A percentile compares a stretch with the other conserved stretches of the same genome.
Evolutionary conservation across 208 protist species (phyloP).

Genomic region (Leishmania tropica): DNA sequence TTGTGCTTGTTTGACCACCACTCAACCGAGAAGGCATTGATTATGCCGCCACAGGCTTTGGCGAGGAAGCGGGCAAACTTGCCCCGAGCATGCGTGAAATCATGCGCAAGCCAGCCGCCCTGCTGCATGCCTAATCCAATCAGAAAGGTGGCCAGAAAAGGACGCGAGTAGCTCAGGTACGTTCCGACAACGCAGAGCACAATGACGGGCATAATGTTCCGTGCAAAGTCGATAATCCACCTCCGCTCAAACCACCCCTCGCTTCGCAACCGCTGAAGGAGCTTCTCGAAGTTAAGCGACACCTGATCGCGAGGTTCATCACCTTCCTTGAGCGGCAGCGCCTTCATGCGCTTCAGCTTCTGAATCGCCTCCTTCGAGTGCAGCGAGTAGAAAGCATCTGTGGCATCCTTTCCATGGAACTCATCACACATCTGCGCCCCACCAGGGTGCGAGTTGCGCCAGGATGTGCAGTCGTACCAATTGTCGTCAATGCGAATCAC

Average conservation of each 20-base stretch:
- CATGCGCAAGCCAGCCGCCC: constrained; percentile 78
- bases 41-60: constrained; percentile 44
- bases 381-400: constrained; percentile 80
- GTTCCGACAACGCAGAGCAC: constrained; percentile 61
- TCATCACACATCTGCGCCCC: constrained; percentile 74
- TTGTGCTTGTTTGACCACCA: constrained; percentile 89
- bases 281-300: constrained; percentile 64
- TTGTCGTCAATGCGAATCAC: constrained; percentile 76
- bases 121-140: constrained; percentile 84
- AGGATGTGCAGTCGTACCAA: constrained; percentile 85
- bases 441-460: constrained; percentile 74
- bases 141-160: constrained; percentile 57
- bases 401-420: constrained; percentile 78
- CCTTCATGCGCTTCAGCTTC: constrained; percentile 83
- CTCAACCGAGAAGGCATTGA: constrained; percentile 68
- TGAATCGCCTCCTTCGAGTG: constrained; percentile 78
- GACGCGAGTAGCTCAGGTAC: constrained; percentile 54
- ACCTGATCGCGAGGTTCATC: constrained; percentile 59
- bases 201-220: constrained; percentile 69
- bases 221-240: constrained; percentile 71
- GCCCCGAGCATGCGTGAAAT: constrained; percentile 65
- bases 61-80: constrained; percentile 54
- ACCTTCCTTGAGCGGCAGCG: constrained; percentile 62
- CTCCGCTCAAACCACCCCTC: constrained; percentile 69
- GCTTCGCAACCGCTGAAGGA: constrained; percentile 56